These are phyloP conservation scores for Phytopythium kandeliae DNA, from an alignment of 352 stramenopile species.

Conservation along the genomic window DNA sequence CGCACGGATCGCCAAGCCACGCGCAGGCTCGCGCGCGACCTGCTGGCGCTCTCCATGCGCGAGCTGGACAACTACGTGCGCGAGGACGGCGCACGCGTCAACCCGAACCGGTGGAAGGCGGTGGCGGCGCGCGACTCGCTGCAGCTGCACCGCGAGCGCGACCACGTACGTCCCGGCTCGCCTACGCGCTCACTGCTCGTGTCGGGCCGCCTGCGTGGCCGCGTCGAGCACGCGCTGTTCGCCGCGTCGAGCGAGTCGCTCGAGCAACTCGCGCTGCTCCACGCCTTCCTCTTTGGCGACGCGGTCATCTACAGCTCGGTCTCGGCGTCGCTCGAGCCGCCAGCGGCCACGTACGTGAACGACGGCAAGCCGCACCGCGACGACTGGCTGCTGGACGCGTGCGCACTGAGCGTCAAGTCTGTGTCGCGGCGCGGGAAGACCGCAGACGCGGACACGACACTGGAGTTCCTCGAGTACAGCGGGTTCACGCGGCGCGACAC, in stretches of 20 bases:
- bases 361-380: conserved; percentile 1
- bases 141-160: conserved; percentile 42
- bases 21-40: neutral
- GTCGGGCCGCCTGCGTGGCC: conserved; percentile 18
- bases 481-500: neutral
- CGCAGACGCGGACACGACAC: neutral
- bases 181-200: conserved; percentile 10
- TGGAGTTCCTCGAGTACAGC: conserved; percentile 5
- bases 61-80: conserved; percentile 43
- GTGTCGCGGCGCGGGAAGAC: neutral
- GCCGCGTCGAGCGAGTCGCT: conserved; percentile 18
- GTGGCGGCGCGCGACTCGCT: conserved; percentile 35
- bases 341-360: conserved; percentile 10
- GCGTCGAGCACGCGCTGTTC: conserved; percentile 27
- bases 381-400: conserved; percentile 5
- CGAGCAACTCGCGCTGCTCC: conserved; percentile 20
- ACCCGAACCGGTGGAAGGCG: conserved; percentile 35
- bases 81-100: conserved; percentile 25
- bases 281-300: conserved; percentile 5
- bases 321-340: conserved; percentile 8
- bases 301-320: conserved; percentile 6
- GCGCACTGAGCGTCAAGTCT: conserved; percentile 13
- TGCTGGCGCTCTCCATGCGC: conserved; percentile 35
- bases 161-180: neutral
- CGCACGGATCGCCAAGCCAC: conserved; percentile 2